These are phyloP conservation scores for Phaffia australis DNA, from an alignment of 768 basidiomycete species.

Conservation along the genomic window DNA sequence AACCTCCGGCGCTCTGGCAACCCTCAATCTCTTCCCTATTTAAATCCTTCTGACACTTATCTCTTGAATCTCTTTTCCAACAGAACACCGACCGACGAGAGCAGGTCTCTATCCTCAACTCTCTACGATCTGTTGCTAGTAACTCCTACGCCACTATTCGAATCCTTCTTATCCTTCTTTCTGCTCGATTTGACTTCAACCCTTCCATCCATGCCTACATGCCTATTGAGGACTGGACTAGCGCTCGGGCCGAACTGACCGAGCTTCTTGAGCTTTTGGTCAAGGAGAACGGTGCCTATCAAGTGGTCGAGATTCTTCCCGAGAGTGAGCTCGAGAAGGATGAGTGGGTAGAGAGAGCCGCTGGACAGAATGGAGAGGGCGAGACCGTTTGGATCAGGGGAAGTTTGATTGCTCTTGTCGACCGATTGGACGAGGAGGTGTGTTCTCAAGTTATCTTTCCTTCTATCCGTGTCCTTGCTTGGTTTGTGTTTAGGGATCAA, in stretches of 20 bases:
- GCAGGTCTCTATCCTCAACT: constrained; percentile 82
- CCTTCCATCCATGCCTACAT: constrained; percentile 74
- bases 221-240: constrained; percentile 82
- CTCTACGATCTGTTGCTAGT: constrained; percentile 68
- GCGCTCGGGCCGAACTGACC: constrained; percentile 79
- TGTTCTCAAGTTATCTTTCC: constrained; percentile 11
- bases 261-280: constrained; percentile 70
- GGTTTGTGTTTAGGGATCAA: background rate
- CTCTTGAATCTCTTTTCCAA: background rate
- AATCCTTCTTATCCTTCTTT: constrained; percentile 82
- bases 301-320: constrained; percentile 67
- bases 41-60: constrained; percentile 3
- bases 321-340: constrained; percentile 61
- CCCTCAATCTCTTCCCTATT: background rate
- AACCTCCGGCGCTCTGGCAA: background rate
- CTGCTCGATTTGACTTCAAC: constrained; percentile 94
- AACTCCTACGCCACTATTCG: constrained; percentile 84
- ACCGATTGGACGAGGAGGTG: constrained; percentile 84
- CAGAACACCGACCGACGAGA: constrained; percentile 94
- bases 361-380: constrained; percentile 41
- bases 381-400: constrained; percentile 69
- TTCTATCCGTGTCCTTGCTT: background rate
- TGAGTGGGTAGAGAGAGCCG: constrained; percentile 37
- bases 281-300: constrained; percentile 48
- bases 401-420: constrained; percentile 89